Evolutionary conservation across 1,139 yeast genomes (phyloP), one percentile per base, ranked within the genome.

Genomic region (Nadsonia starkeyi-henricii): DNA sequence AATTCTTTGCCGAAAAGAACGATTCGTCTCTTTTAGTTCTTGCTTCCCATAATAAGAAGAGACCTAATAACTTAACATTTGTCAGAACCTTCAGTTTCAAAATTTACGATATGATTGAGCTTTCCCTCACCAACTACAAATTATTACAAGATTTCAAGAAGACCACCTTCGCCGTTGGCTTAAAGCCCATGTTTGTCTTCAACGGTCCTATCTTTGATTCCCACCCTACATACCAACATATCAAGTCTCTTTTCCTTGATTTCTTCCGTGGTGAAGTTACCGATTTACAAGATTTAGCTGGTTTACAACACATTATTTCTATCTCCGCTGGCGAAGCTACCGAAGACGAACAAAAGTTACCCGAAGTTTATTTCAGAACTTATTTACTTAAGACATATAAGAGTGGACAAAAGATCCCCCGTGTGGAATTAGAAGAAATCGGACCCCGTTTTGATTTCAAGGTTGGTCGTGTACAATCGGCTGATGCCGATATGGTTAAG

Each of bases 361-460:
- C 98, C 15, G 67, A 75, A 50, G 83, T 93, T 44, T 76, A 86
- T 62, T 89, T 91, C 74, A 78, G 99, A 67, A 96, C 88, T 23
- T 91, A 91, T 66, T 79, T 82, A 61, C 70, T 93, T 58, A 85
- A 82, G 63, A 80, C 97, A 2, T 82, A 67, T 65, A 79, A 75
- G 63, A 80, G 67, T 30, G 91, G 86, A 46, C 95, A 91, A 61
- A 86, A 85, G 63, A 74, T 86, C 49, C 98, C 98, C 49, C 76
- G 98, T 63, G 89, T 91, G 33, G 98, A 91, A 67, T 71, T 91
- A 48, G 94, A 84, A 53, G 99, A 91, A 67, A 82, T 86, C 57
- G 99, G 99, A 1, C 99, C 99, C 50, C 76, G 98, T 58, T 74
- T 93, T 52, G 97, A 91, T 62, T 91, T 91, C 68, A 80, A 82